phyloP scores from a whole-genome alignment of 352 stramenopile species.

The Phytopythium sindhum region DNA sequence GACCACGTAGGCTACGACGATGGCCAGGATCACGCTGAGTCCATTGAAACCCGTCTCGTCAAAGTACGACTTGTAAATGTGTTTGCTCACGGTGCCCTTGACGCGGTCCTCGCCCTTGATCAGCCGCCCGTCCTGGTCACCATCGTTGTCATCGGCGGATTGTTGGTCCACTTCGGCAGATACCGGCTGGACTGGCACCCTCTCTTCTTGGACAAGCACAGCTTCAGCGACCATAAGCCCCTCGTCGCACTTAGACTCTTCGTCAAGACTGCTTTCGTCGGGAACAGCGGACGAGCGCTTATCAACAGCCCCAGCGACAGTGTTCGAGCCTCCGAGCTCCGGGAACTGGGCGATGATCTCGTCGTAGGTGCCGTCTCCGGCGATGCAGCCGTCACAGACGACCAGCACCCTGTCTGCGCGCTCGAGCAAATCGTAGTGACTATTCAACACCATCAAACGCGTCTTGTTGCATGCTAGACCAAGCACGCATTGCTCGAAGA shows the following conservation, averaged over 20 bases:
- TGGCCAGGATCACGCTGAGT: background rate
- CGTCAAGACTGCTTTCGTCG: too few species aligned
- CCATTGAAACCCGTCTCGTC: slow-evolving; percentile 27
- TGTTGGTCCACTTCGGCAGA: background rate
- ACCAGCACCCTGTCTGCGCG: slow-evolving; percentile 47
- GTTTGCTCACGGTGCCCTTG: slow-evolving; percentile 9
- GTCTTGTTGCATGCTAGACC: slow-evolving; percentile 46
- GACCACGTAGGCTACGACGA: slow-evolving; percentile 1
- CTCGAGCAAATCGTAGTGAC: slow-evolving; percentile 81
- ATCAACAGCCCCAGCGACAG: too few species aligned
- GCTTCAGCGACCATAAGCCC: too few species aligned
- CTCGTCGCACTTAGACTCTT: background rate
- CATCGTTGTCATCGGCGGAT: background rate
- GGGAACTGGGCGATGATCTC: slow-evolving; percentile 43
- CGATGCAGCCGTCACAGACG: slow-evolving; percentile 62
- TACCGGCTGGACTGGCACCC: too few species aligned
- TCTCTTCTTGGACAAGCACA: background rate
- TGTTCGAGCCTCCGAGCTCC: background rate
- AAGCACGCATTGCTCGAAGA: slow-evolving; percentile 87
- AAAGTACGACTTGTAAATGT: slow-evolving; percentile 22
- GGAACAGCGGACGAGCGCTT: too few species aligned
- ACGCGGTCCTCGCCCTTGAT: slow-evolving; percentile 29
- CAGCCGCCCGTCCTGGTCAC: background rate
- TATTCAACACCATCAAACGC: slow-evolving; percentile 90
- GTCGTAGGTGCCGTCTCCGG: slow-evolving; percentile 64